phyloP scores from a whole-genome alignment of 768 basidiomycete species.

The Fistulinella prunicolor region DNA sequence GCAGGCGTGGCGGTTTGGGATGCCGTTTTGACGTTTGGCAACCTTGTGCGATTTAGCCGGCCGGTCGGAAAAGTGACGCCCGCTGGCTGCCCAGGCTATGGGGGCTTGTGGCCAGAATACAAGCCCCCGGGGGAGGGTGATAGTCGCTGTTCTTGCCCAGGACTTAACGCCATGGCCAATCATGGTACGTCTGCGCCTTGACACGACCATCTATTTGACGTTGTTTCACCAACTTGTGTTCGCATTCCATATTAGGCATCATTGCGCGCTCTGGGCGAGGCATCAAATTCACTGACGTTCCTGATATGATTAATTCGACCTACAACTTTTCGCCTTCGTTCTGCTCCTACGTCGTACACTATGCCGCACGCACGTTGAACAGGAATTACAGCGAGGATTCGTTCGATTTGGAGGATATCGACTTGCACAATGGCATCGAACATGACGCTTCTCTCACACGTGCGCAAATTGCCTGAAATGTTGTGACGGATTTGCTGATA shows the following conservation, averaged over 20 bases:
- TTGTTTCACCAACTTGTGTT: too few species aligned
- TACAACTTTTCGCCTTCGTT: conserved; percentile 73
- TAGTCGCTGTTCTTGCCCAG: conserved; percentile 72
- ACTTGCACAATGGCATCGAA: conserved; percentile 62
- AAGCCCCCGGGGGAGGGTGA: conserved; percentile 56
- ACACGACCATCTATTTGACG: too few species aligned
- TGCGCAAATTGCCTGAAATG: conserved; percentile 8
- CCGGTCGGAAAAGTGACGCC: conserved; percentile 54
- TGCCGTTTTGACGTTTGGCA: conserved; percentile 16
- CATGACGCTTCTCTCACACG: conserved; percentile 36
- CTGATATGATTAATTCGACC: conserved; percentile 43
- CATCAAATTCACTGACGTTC: conserved; percentile 57
- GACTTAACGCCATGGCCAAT: conserved; percentile 78
- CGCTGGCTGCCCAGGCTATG: conserved; percentile 51
- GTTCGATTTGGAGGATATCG: conserved; percentile 65
- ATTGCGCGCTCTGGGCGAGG: conserved; percentile 64
- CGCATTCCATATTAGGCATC: conserved; percentile 33
- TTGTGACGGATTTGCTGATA: background rate
- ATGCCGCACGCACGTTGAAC: conserved; percentile 54
- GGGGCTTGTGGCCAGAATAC: conserved; percentile 73
- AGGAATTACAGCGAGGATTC: conserved; percentile 54
- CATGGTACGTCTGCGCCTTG: conserved; percentile 55
- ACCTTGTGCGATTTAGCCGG: conserved; percentile 19
- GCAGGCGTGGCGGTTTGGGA: conserved; percentile 19
- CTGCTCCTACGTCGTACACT: conserved; percentile 62